Base-by-base conservation (phyloP, 1,284 basidiomycete genomes). In the Pyrrhoderma noxium region DNA sequence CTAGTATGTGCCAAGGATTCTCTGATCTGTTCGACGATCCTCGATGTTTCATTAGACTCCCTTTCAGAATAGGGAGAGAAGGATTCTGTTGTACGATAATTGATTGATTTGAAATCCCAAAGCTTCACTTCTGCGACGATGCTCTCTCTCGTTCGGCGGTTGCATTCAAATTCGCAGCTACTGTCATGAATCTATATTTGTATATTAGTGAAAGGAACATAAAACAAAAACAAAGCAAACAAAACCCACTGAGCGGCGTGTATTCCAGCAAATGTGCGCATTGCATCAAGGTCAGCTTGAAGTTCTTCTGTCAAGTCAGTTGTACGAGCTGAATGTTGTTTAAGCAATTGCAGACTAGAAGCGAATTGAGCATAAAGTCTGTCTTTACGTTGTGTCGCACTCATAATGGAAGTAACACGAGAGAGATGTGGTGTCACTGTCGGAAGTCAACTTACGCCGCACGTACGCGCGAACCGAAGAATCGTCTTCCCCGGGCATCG, bases 371-470 rank as follows among this genome's bases (percentile, higher is more conserved):
- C 71, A 58, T 86, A 87, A 8, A 85, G 76, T 44, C 82, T 69
- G 59, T 87, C 84, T 63, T 87, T 87, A 27, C 82, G 76, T 57
- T 82, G 82, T 0, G 80, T 82, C 3, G 84, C 83, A 59, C 74
- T 80, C 8, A 75, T 77, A 18, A 22, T 37, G 35, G 11, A 11
- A 16, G 46, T 48, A 37, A 4, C n/a, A 45, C 21, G 35, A 22
- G 2, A 36, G 36, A 51, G 35, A 27, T 82, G 76, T 57, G 82
- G 82, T 0, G 80, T 82, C 3, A 83, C 83, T 59, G 73, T 80
- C 8, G 74, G 27, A 31, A 31, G 11, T 31, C 27, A 31, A 31
- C 27, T 5, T 31, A 31, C 27, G 27, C 27, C 27, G 27, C 27
- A 11, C 27, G n/a, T n/a, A n/a, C n/a, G n/a, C 27, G 27, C 27